Base-by-base conservation (phyloP, 495 filamentous ascomycete species). In the Podospora pseudocomata region DNA sequence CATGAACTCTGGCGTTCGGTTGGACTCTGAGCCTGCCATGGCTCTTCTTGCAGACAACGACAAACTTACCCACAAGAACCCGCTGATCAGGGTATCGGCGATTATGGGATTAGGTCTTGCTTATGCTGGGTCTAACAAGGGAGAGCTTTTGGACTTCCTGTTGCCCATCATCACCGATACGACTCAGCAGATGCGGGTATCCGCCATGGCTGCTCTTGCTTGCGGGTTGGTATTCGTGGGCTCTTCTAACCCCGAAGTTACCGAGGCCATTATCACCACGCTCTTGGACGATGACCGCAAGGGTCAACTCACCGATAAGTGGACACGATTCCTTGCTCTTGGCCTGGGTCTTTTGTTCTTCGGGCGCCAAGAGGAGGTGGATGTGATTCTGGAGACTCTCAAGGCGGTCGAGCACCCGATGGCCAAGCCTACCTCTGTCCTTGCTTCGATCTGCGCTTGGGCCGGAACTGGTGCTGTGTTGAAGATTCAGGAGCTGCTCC, bases 381-480 rank as follows among this genome's bases (percentile, higher is more conserved):
- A 99, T 75, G 93, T 97, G 30, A 90, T 97, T 64, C 80, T 97
- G 20, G 95, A 97, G 78, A 96, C 94, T 0, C 85, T 99, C 34
- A 98, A 97, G 80, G 95, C 91, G 9, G 92, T 97, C 60, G 92
- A 97, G 61, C 93, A 97, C 73, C 94, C 95, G 30, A 96, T 97
- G 89, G 90, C 91, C 20, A 93, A 93, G 79, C 90, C 94, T 13
- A 94, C 93, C 7, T 86, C 90, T 3, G 92, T 97, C 5, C 87
- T 99, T 60, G 92, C 92, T 19, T 94, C 96, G 67, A 95, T 97
- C 59, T 98, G 96, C 73, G 94, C 95, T 30, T 99, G 94, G 91
- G 96, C 95, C 44, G 95, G 95, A 55, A 98, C 95, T 49, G 95
- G 96, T 49, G 94, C 94, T 6, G 95, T 99, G 23, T 83, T 98